Evolutionary conservation across 306 rosid species (phyloP), one percentile per base, ranked within the genome.

Genomic region (Hippophae tibetana): DNA sequence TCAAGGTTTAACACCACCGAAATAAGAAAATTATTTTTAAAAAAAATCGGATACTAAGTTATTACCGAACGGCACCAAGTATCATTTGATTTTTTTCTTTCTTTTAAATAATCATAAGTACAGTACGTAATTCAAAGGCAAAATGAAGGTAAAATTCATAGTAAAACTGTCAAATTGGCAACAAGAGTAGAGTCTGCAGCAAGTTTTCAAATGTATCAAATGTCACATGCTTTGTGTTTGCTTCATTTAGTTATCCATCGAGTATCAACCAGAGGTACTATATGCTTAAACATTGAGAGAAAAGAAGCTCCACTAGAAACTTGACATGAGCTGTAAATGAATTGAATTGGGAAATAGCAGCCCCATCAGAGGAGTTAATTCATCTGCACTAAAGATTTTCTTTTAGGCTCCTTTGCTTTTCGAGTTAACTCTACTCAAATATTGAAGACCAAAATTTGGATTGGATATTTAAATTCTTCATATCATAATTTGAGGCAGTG

Each of bases 281-380:
- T 8, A 6, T 12, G 53, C 13, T 31, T 31, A 31, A 31, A 1
- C 38, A 31, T 2, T 31, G 38, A 31, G 5, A 31, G 38, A 31
- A 31, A 31, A 31, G 5, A 31, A 31, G 38, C 5, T 31, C 38
- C 38, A 50, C 2, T 13, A 59, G 58, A 69, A 75, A 55, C 63
- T 67, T 56, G 61, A 57, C 64, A 65, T 48, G 61, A 70, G 50
- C 53, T 53, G 63, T 73, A 43, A 57, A 38, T 51, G 45, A 56
- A 49, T 47, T 6, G 18, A 31, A 31, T 31, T 31, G 38, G 62
- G 60, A 57, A 47, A 42, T 64, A 48, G 67, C 72, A 47, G 53
- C 43, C 42, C 47, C 44, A 52, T n/a, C 76, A 76, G 38, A 75
- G 71, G 65, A 60, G 64, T 65, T 58, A 60, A 75, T 60, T 62